Evolutionary conservation across 192 early-diverging fungal genomes (phyloP), one percentile per base, ranked within the genome.

Genomic region (Neocallimastix lanati): DNA sequence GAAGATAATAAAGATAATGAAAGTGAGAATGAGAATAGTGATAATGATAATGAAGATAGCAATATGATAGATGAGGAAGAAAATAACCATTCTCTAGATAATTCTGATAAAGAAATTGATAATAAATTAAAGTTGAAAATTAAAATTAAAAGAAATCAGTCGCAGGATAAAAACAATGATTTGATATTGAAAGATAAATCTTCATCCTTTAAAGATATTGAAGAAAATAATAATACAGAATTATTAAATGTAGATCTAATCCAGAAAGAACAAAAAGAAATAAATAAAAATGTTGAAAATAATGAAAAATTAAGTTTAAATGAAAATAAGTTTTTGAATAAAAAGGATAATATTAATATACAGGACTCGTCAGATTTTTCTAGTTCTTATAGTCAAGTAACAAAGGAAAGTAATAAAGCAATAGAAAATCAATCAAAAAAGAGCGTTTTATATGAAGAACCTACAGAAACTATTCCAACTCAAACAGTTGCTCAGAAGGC

Each of bases 81-180:
- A 67, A 29, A 77, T 79, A 18, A 82, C 86, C 79, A 79, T 84
- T 35, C 76, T 78, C 5, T 76, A 81, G 78, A 84, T 81, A 27
- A 83, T 85, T 27, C 82, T 76, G 76, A 82, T 82, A 80, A 79
- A 81, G 67, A 83, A 82, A 38, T 9, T 11, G 50, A 67, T n/a
- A 67, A 11, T 67, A 67, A 67, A 67, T 67, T 67, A n/a, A 67
- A 67, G n/a, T 67, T 67, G n/a, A 25, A 21, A 67, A 67, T 67
- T 21, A 67, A 67, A n/a, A 9, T 67, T 7, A 67, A 67, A n/a
- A 67, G 50, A 67, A 67, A 67, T 36, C n/a, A n/a, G n/a, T 67
- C 50, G n/a, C 9, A 15, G 11, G 50, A 67, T 21, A n/a, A 67
- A 67, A 21, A n/a, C 1, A n/a, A n/a, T n/a, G 25, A 67, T 7